Conservation (phyloP, 2,329 filamentous ascomycete genomes). For the Sporothrix dimorphospora region DNA sequence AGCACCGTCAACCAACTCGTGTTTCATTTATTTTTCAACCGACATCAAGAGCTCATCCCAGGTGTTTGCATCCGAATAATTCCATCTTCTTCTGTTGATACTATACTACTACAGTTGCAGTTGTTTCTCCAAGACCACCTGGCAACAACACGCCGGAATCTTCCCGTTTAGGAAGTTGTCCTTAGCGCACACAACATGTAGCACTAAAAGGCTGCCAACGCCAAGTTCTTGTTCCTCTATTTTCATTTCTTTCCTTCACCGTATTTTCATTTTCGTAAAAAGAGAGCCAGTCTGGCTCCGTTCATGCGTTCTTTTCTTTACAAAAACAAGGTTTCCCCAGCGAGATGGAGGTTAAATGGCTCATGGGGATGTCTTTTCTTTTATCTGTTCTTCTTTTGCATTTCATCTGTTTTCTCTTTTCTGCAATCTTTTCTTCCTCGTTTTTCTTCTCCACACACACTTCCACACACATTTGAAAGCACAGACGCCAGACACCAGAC, state of each 20-base stretch:
- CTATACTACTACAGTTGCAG: too few relatives aligned
- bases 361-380: neutral
- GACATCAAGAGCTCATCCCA: too few relatives aligned
- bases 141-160: neutral
- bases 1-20: too few relatives aligned
- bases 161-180: constrained; percentile 19
- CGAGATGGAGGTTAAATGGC: too few relatives aligned
- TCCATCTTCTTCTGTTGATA: too few relatives aligned
- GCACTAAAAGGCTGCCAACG: neutral
- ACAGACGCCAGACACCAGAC: neutral
- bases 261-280: neutral
- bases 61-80: too few relatives aligned
- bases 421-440: neutral
- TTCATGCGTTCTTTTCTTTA: neutral
- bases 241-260: constrained; percentile 10
- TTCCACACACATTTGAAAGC: neutral
- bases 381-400: neutral
- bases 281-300: neutral
- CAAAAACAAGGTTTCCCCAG: neutral
- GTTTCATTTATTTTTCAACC: too few relatives aligned
- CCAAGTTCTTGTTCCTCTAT: neutral
- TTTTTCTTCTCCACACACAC: constrained; percentile 22
- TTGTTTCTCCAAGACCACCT: too few relatives aligned
- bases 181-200: neutral
- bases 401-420: neutral